Percentiles rank a stretch among this genome's conserved stretches.
Conservation (phyloP, 2,329 filamentous ascomycete species). For the Fusarium denticulatum region DNA sequence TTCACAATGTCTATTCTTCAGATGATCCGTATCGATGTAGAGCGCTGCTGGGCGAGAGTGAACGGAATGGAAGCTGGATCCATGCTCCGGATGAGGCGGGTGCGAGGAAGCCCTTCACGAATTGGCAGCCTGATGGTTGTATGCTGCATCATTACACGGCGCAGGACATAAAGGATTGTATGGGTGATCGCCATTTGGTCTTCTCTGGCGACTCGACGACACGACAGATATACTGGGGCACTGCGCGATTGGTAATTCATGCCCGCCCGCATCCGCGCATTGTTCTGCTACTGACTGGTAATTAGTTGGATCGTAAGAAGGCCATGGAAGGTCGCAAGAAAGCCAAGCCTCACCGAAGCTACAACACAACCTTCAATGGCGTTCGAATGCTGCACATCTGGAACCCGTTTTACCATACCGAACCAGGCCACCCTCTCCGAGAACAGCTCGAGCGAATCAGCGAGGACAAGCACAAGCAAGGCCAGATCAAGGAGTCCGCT, state of each 20-base stretch:
- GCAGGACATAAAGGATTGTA: conserved; percentile 63
- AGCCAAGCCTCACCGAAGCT: conserved; percentile 25
- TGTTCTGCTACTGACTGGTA: background rate
- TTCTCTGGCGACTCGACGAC: conserved; percentile 70
- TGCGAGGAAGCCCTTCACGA: conserved; percentile 49
- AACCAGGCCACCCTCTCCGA: conserved; percentile 34
- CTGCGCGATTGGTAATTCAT: conserved; percentile 43
- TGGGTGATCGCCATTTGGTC: conserved; percentile 61
- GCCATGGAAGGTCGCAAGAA: conserved; percentile 16
- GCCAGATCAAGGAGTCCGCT: background rate
- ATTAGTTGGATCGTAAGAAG: conserved; percentile 37
- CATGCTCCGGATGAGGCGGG: conserved; percentile 45
- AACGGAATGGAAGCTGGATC: conserved; percentile 61
- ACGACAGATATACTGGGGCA: conserved; percentile 69
- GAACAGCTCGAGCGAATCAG: conserved; percentile 38
- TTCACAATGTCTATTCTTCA: conserved; percentile 14
- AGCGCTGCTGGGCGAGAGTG: conserved; percentile 48
- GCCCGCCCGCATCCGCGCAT: too few species aligned
- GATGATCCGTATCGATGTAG: conserved; percentile 64
- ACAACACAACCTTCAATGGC: conserved; percentile 54
- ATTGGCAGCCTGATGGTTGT: conserved; percentile 70
- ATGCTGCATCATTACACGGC: conserved; percentile 65
- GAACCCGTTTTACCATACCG: conserved; percentile 69
- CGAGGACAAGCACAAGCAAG: conserved; percentile 26
- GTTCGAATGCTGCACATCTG: conserved; percentile 66